These are phyloP conservation scores for Nidularia pulvinata DNA, from an alignment of 768 basidiomycete genomes.

Conservation along the genomic window DNA sequence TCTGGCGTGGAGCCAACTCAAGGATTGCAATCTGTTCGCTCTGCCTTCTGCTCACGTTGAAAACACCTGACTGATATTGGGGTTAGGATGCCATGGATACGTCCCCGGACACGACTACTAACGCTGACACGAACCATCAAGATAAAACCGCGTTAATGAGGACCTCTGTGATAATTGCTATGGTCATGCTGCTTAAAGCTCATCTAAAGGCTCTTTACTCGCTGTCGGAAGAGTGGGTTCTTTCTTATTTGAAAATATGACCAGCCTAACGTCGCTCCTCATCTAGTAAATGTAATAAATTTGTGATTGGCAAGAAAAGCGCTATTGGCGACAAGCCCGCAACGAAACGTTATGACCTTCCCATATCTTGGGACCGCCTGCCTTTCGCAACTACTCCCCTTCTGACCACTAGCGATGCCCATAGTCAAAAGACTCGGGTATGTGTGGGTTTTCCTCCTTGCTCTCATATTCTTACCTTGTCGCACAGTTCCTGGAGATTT, in stretches of 20 bases:
- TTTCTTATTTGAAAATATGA: not conserved
- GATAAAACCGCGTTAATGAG: slow-evolving; percentile 42
- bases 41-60: not conserved
- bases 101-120: not conserved
- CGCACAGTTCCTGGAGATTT: slow-evolving; percentile 69
- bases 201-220: slow-evolving; percentile 85
- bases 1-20: slow-evolving; percentile 1
- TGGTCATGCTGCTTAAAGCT: slow-evolving; percentile 86
- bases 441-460: slow-evolving; percentile 15
- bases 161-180: slow-evolving; percentile 75
- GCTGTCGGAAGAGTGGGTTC: slow-evolving; percentile 86
- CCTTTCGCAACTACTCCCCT: slow-evolving; percentile 66
- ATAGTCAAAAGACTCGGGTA: slow-evolving; percentile 65
- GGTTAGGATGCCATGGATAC: not conserved
- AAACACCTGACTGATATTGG: not conserved
- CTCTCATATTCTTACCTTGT: not conserved
- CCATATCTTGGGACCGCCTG: slow-evolving; percentile 73
- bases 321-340: slow-evolving; percentile 85
- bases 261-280: not conserved
- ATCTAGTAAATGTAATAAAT: slow-evolving; percentile 88
- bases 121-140: not conserved
- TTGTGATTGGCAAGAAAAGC: slow-evolving; percentile 86
- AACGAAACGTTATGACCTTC: slow-evolving; percentile 54
- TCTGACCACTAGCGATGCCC: slow-evolving; percentile 59
- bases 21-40: slow-evolving; percentile 2